Base-by-base conservation (phyloP, 495 filamentous ascomycete genomes). In the Evernia prunastri region DNA sequence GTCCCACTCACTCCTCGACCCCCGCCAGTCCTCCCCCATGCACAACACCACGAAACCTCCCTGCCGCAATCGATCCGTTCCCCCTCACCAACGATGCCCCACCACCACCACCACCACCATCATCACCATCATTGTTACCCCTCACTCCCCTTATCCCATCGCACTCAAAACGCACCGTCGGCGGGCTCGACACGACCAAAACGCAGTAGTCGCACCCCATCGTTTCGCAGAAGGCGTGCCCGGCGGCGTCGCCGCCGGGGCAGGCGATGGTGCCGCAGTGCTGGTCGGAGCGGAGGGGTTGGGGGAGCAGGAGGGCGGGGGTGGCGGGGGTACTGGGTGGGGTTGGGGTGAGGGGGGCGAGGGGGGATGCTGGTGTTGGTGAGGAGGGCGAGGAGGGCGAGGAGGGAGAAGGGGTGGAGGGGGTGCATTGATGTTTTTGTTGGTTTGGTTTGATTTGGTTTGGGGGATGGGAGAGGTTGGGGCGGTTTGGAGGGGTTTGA, bases 231-330 rank as follows among this genome's bases (percentile, higher is more conserved):
- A 43, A 63, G 9, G 47, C 49, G 42, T 66, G 64, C 9, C 59
- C 59, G 1, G 15, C 40, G 49, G 45, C 45, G 45, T 18, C 25
- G 42, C 20, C 49, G 31, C 20, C 58, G 58, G 56, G 60, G 58
- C 33, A 63, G 76, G 78, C 77, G 72, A 82, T 73, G 77, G 74
- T 72, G 74, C 80, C 79, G 79, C 72, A 70, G 73, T 72, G 77
- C 72, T 64, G 67, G 67, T 64, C 62, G 70, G 70, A 73, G 76
- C 71, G 79, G 78, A 77, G 39, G 29, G 20, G 12, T 29, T 58
- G 51, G 1, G 27, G 37, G 6, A 17, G 36, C 27, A 15, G 10
- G n/a, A 27, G 3, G 17, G n/a, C 20, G 7, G 39, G 39, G 10
- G 31, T 36, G 61, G 37, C 36, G 13, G 37, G 56, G n/a, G n/a